phyloP scores from a whole-genome alignment of 1,139 yeast species.

The Lodderomyces orthopsilosis region DNA sequence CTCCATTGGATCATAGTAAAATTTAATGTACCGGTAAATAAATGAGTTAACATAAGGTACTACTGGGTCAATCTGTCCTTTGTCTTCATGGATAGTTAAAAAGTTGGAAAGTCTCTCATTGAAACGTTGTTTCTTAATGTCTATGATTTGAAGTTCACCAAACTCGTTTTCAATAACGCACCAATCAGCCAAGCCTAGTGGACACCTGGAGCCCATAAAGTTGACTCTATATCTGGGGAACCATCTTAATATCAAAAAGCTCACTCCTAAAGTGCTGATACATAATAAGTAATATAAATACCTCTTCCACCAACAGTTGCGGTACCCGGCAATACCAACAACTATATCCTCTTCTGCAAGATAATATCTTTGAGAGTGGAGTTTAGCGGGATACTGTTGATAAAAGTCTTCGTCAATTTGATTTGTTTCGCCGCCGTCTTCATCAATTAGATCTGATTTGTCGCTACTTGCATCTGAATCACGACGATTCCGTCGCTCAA shows the following conservation, averaged over 20 bases:
- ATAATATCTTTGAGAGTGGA: constrained; percentile 74
- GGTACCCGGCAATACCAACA: constrained; percentile 89
- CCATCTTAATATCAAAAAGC: constrained; percentile 79
- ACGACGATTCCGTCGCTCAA: constrained; percentile 30
- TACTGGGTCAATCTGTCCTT: constrained; percentile 46
- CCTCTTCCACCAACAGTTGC: constrained; percentile 47
- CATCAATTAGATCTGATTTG: constrained; percentile 18
- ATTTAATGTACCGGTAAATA: constrained; percentile 77
- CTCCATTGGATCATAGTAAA: constrained; percentile 81
- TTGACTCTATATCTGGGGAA: constrained; percentile 71
- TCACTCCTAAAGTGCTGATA: constrained; percentile 62
- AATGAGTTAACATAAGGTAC: constrained; percentile 71
- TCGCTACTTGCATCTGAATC: constrained; percentile 28
- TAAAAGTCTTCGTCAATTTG: constrained; percentile 39
- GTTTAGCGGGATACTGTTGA: constrained; percentile 40
- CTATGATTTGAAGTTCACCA: constrained; percentile 72
- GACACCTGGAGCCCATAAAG: constrained; percentile 61
- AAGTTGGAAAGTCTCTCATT: constrained; percentile 71
- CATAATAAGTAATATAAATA: constrained; percentile 55
- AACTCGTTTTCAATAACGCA: constrained; percentile 90
- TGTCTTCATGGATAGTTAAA: constrained; percentile 36
- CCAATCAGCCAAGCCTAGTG: constrained; percentile 87
- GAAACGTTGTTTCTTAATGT: constrained; percentile 57
- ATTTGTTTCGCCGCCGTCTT: constrained; percentile 12
- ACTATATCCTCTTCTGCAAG: constrained; percentile 94